Conservation (phyloP, 1,139 yeast genomes). For the Pichia sp. region DNA sequence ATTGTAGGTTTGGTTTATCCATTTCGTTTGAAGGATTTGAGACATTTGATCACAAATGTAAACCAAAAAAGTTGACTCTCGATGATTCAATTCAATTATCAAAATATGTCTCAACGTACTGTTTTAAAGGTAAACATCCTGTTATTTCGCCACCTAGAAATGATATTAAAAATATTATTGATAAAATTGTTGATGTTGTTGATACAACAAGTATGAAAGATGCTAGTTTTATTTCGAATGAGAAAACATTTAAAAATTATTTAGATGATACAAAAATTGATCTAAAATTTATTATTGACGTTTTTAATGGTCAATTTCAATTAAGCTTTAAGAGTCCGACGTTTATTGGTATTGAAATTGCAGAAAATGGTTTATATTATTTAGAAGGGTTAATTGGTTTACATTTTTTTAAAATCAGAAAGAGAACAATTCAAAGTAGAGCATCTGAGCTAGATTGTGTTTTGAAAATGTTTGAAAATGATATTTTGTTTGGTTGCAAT, state of each 20-base stretch:
- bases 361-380: conserved; percentile 61
- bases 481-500: conserved; percentile 57
- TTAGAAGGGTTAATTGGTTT: conserved; percentile 66
- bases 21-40: conserved; percentile 52
- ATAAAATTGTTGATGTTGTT: conserved; percentile 62
- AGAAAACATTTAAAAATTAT: conserved; percentile 41
- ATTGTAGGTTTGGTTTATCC: conserved; percentile 69
- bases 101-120: conserved; percentile 54
- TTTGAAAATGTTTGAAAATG: conserved; percentile 56
- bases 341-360: conserved; percentile 32
- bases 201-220: conserved; percentile 52
- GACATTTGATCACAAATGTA: conserved; percentile 65
- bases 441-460: conserved; percentile 77
- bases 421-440: conserved; percentile 71
- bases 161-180: conserved; percentile 68
- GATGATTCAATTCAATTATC: conserved; percentile 54
- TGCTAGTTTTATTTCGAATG: conserved; percentile 38
- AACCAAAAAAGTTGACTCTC: conserved; percentile 35
- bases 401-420: conserved; percentile 58
- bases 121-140: conserved; percentile 54
- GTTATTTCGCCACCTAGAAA: conserved; percentile 50
- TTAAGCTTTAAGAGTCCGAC: conserved; percentile 36
- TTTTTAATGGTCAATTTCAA: conserved; percentile 50
- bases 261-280: conserved; percentile 45
- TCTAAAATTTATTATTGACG: conserved; percentile 43